Evolutionary conservation across 1,139 yeast species (phyloP).

Genomic region (Candida sojae): DNA sequence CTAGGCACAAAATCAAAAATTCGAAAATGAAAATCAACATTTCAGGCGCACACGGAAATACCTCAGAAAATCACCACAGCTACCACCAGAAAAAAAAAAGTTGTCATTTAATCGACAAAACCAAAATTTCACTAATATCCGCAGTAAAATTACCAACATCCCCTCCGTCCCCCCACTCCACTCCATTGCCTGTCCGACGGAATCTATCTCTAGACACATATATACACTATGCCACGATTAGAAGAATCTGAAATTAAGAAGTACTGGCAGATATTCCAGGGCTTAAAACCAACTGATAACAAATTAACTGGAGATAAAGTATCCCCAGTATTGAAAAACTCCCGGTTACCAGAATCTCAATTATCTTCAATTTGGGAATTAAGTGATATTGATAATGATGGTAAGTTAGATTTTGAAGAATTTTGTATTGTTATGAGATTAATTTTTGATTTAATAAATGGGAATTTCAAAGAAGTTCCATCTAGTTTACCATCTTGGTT

Average conservation of each 20-base stretch:
- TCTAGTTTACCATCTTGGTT: slow-evolving; percentile 83
- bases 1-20: too few species aligned
- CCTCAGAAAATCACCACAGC: too few species aligned
- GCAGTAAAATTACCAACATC: not conserved
- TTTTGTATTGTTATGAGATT: slow-evolving; percentile 96
- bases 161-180: not conserved
- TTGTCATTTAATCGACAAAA: too few species aligned
- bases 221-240: slow-evolving; percentile 53
- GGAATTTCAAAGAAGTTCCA: slow-evolving; percentile 66
- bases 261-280: slow-evolving; percentile 96
- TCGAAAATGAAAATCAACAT: too few species aligned
- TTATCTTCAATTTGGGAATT: slow-evolving; percentile 86
- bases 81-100: too few species aligned
- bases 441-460: slow-evolving; percentile 87
- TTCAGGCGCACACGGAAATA: too few species aligned
- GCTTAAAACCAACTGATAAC: slow-evolving; percentile 77
- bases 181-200: too few species aligned
- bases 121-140: too few species aligned
- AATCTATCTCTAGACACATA: not conserved
- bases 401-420: slow-evolving; percentile 91
- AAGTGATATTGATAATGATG: slow-evolving; percentile 92
- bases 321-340: slow-evolving; percentile 83
- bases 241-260: slow-evolving; percentile 95
- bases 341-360: slow-evolving; percentile 74
- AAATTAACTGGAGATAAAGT: slow-evolving; percentile 84